phyloP scores from a whole-genome alignment of 345 rosid genomes.

The Salix purpurea region DNA sequence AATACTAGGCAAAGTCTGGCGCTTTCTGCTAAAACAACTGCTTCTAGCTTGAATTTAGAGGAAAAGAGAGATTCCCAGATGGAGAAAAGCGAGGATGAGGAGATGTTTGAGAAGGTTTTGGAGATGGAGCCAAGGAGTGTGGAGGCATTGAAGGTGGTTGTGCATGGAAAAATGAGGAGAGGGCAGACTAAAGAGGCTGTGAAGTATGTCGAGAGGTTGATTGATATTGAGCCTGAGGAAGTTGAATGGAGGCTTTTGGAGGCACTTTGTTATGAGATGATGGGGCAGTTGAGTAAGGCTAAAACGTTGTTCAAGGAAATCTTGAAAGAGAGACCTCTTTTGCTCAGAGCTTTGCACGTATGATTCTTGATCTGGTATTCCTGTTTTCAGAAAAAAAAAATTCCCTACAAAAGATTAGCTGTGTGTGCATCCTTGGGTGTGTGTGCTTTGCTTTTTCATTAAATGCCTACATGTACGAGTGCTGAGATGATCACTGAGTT shows the following conservation, averaged over 20 bases:
- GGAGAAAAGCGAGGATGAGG: slow-evolving; percentile 42
- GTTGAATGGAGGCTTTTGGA: slow-evolving; percentile 89
- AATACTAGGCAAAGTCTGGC: slow-evolving; percentile 47
- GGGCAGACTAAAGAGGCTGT: slow-evolving; percentile 63
- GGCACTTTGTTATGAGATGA: slow-evolving; percentile 77
- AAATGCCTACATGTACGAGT: neutral
- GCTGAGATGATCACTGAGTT: neutral
- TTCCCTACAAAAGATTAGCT: neutral
- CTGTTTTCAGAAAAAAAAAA: neutral
- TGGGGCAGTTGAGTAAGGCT: slow-evolving; percentile 65
- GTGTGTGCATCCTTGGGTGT: neutral
- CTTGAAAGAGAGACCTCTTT: slow-evolving; percentile 63
- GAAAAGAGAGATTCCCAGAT: slow-evolving; percentile 31
- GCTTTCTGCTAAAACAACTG: slow-evolving; percentile 25
- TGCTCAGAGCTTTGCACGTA: slow-evolving; percentile 90
- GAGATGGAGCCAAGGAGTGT: slow-evolving; percentile 64
- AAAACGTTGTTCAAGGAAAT: slow-evolving; percentile 62
- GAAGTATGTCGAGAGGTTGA: slow-evolving; percentile 56
- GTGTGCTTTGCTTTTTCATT: neutral
- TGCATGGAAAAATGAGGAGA: slow-evolving; percentile 74
- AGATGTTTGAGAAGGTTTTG: slow-evolving; percentile 56
- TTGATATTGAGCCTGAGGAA: slow-evolving; percentile 57
- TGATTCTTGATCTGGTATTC: slow-evolving; percentile 16
- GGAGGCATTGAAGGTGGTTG: slow-evolving; percentile 65
- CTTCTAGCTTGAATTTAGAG: slow-evolving; percentile 16